A percentile compares a stretch with the other conserved stretches of the same genome.
phyloP scores from a whole-genome alignment of 208 protist species.

The Crithidia bombi region DNA sequence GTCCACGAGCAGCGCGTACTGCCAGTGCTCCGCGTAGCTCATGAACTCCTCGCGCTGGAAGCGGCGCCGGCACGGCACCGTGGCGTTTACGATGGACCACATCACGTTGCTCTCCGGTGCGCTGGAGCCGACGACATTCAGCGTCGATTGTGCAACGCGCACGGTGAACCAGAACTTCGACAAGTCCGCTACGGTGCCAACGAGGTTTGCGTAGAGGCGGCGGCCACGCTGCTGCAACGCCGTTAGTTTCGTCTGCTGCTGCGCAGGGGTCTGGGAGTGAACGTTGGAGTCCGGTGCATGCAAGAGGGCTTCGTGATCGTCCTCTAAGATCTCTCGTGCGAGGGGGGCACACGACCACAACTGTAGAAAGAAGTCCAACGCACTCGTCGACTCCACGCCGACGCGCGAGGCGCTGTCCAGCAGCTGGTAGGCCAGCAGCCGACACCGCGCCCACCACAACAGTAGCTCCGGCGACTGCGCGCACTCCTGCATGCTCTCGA shows the following conservation, averaged over 20 bases:
- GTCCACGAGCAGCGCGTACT: slow-evolving; percentile 79
- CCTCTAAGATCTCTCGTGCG: slow-evolving; percentile 41
- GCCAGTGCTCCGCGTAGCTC: slow-evolving; percentile 67
- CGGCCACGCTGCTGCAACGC: slow-evolving; percentile 18
- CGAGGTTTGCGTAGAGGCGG: slow-evolving; percentile 51
- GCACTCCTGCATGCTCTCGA: slow-evolving; percentile 63
- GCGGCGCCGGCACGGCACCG: slow-evolving; percentile 55
- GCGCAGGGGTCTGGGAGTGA: neutral
- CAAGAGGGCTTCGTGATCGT: slow-evolving; percentile 33
- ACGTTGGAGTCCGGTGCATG: neutral
- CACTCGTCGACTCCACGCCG: slow-evolving; percentile 46
- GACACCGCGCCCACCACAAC: slow-evolving; percentile 87
- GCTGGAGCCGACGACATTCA: slow-evolving; percentile 30
- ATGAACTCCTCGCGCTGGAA: slow-evolving; percentile 63
- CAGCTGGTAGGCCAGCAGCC: slow-evolving; percentile 61
- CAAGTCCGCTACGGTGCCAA: slow-evolving; percentile 79
- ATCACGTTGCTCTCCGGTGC: slow-evolving; percentile 38
- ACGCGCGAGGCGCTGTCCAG: slow-evolving; percentile 37
- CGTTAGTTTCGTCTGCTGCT: neutral
- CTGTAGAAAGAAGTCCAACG: slow-evolving; percentile 63
- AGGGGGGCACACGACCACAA: slow-evolving; percentile 59
- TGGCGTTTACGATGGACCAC: slow-evolving; percentile 52
- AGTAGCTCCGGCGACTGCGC: slow-evolving; percentile 32
- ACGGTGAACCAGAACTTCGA: slow-evolving; percentile 48
- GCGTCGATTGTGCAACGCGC: slow-evolving; percentile 27